These are phyloP conservation scores for Xylariales sp. DNA, from an alignment of 2,329 filamentous ascomycete species.

Conservation along the genomic window DNA sequence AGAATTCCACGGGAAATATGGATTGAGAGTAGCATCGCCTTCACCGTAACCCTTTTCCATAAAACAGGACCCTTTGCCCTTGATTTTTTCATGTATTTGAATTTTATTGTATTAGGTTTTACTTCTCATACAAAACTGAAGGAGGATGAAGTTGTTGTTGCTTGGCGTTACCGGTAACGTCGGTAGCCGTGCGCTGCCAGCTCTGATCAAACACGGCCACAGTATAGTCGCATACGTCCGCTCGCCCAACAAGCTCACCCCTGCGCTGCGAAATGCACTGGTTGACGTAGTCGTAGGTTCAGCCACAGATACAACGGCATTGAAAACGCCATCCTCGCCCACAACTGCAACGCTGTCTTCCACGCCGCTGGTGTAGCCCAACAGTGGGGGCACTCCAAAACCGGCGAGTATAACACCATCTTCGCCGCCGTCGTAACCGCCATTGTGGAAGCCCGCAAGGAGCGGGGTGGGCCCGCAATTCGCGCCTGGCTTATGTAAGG, in stretches of 20 bases:
- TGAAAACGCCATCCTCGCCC: background rate
- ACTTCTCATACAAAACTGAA: too few relatives aligned
- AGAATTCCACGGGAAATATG: background rate
- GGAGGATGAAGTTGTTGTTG: background rate
- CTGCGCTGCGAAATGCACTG: background rate
- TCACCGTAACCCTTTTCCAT: background rate
- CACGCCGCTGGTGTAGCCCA: background rate
- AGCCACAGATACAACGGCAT: background rate
- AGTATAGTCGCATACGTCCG: background rate
- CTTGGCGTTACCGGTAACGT: background rate
- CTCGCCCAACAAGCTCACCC: background rate
- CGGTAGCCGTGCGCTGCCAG: background rate
- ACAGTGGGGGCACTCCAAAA: background rate
- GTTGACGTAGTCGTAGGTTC: background rate
- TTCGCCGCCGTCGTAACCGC: background rate
- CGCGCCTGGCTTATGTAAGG: background rate
- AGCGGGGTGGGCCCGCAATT: background rate
- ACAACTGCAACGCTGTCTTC: background rate
- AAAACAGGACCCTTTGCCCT: too few relatives aligned
- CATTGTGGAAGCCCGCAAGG: background rate
- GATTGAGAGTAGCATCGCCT: too few relatives aligned
- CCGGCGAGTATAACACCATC: background rate
- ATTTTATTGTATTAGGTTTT: too few relatives aligned
- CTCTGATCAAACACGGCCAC: background rate
- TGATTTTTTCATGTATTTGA: too few relatives aligned